These are phyloP conservation scores for Nosema muscidifuracis DNA, from an alignment of 371 early-diverging fungal species.

Conservation along the genomic window DNA sequence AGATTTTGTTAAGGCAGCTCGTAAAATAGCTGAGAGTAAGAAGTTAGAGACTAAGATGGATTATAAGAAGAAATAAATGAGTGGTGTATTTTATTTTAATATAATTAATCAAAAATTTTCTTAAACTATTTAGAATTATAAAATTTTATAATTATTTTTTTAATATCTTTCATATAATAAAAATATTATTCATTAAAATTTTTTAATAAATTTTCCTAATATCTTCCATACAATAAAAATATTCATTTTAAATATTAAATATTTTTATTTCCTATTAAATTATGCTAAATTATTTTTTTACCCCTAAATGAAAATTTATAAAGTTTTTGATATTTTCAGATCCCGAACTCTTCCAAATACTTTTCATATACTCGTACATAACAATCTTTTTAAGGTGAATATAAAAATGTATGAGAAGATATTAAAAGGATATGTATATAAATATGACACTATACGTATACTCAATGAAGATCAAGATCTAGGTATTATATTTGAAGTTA, in stretches of 20 bases:
- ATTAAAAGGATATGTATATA: slow-evolving; percentile 29
- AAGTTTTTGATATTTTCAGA: background rate
- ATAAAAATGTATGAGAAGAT: slow-evolving; percentile 6
- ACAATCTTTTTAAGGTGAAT: slow-evolving; percentile 3
- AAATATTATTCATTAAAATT: background rate
- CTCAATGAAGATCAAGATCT: background rate
- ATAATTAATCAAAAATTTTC: no score
- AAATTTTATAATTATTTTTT: background rate
- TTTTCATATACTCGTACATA: background rate
- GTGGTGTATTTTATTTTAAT: no score
- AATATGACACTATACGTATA: slow-evolving; percentile 15
- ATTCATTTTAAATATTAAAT: background rate
- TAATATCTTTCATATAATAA: background rate
- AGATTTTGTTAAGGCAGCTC: slow-evolving; percentile 97
- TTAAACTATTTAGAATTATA: background rate
- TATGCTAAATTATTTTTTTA: no score
- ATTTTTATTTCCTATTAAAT: no score
- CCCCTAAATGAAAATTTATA: background rate
- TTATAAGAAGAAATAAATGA: slow-evolving; percentile 65
- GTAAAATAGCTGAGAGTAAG: slow-evolving; percentile 94
- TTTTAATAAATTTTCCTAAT: background rate
- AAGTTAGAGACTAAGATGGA: slow-evolving; percentile 94
- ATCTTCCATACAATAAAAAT: background rate
- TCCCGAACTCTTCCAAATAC: background rate
- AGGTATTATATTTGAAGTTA: slow-evolving; percentile 22